Evolutionary conservation across 805 yeast species (phyloP), one percentile per base, ranked within the genome.

Genomic region (Torulaspora delbrueckii): DNA sequence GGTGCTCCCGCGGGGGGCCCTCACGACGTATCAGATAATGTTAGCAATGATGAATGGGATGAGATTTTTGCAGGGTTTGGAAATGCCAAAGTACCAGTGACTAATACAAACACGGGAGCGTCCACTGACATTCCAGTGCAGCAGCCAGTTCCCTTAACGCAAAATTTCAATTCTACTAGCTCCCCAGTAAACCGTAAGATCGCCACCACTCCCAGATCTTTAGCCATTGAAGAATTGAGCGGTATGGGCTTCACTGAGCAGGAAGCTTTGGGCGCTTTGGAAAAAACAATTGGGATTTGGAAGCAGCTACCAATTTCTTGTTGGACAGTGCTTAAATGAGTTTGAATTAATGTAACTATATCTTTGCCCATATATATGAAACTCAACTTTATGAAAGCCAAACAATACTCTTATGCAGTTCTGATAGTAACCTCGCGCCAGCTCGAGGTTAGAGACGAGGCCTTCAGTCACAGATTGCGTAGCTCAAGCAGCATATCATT

Each of bases 1-100:
- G 43, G 19, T 9, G 30, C 47, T 26, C 43, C 38, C 30, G 43
- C 42, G 13, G 35, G 33, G 9, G 44, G 23, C 3, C 25, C 46
- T 14, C 46, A 35, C 9, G 46, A 10, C 18, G 32, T 37, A 10
- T 19, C 47, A 13, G 48, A 44, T 31, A 47, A 46, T 30, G 66
- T 58, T 48, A 68, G 65, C 25, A 76, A 73, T 43, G 95, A 87
- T 58, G 97, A 89, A 63, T 89, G 97, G 97, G 96, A 89, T 59
- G 90, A 87, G 67, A 75, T 89, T 22, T 89, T 89, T 69, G 91
- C 95, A 3, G 96, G 95, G 0, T 85, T 86, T 62, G 90, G 91
- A 13, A 84, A 83, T 52, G 37, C 52, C 14, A 53, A 50, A 16
- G 43, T 47, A 13, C 38, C 50, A 35, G 33, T 40, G 8, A 43